phyloP scores from a whole-genome alignment of 2,329 filamentous ascomycete genomes.

The Colletotrichum sp. region DNA sequence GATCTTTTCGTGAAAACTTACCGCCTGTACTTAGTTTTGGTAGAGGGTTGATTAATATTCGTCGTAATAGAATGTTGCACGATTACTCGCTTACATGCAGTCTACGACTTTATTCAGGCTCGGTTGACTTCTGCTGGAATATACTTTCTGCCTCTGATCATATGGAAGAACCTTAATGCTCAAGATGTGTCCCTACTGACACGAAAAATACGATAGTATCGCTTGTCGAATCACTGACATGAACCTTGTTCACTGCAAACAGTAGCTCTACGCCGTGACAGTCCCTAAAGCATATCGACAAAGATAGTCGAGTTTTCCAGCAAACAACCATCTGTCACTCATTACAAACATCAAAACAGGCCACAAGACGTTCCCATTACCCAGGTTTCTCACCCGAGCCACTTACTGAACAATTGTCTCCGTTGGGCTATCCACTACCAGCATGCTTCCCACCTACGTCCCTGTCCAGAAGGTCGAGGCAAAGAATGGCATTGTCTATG shows the following conservation, averaged over 20 bases:
- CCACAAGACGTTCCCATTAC: background rate
- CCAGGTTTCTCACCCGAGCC: background rate
- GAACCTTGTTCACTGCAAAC: background rate
- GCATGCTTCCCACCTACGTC: background rate
- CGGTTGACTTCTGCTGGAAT: background rate
- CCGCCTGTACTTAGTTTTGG: background rate
- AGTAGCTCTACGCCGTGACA: background rate
- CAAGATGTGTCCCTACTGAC: background rate
- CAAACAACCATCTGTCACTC: background rate
- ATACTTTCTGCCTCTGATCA: background rate
- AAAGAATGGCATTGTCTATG: slow-evolving; percentile 2
- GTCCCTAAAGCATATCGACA: background rate
- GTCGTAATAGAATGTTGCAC: background rate
- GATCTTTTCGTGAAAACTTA: background rate
- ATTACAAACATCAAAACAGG: background rate
- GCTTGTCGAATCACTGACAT: background rate
- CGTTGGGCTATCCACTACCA: background rate
- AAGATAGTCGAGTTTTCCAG: background rate
- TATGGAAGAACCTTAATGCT: background rate
- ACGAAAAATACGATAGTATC: background rate
- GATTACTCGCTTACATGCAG: background rate
- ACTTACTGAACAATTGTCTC: background rate
- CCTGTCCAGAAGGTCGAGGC: slow-evolving; percentile 4
- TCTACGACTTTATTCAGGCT: background rate
- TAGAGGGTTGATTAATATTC: background rate